Evolutionary conservation across 352 stramenopile genomes (phyloP), one percentile per base, ranked within the genome.

Genomic region (Pythium folliculosum): DNA sequence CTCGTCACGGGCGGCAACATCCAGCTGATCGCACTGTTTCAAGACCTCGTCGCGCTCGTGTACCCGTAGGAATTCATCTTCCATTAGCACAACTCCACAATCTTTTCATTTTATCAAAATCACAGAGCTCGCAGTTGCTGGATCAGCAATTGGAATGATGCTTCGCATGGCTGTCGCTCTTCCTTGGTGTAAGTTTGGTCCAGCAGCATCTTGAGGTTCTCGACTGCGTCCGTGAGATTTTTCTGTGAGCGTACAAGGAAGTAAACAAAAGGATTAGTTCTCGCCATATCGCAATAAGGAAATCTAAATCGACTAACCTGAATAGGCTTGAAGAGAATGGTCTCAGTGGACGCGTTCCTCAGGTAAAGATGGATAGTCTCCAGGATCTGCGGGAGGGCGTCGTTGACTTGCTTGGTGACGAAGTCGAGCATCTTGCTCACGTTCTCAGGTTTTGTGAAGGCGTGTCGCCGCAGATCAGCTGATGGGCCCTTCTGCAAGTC

Each of bases 261-360:
- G 37, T 53, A 30, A 54, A 38, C 17, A 5, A 1, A 10, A 58
- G 9, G 52, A 47, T 12, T 43, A 53, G n/a, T 10, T 40, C 3
- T 32, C 13, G 37, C 37, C 12, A 16, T 14, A 27, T 9, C 25
- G 19, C 10, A 3, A 7, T n/a, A 22, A 32, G 0, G 32, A 21
- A 65, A 21, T 21, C 12, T 9, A 17, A 54, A 45, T 10, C 12
- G 3, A 51, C 43, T 37, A 60, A 93, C 87, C 80, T 94, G 82
- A 5, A 95, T 81, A 9, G 87, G 85, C 65, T 91, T 91, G 68
- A 94, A 93, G 53, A 95, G 70, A 32, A 95, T 94, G 47, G 73
- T 77, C 65, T 95, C 87, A 6, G 87, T 94, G 8, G 85, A 91
- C 23, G 82, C 53, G 45, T 95, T 93, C n/a, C 79, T 77, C 44